Percentiles rank a stretch among this genome's conserved stretches.
Evolutionary conservation across 148 eudicot species (phyloP).

Genomic region (Chenopodium quinoa): DNA sequence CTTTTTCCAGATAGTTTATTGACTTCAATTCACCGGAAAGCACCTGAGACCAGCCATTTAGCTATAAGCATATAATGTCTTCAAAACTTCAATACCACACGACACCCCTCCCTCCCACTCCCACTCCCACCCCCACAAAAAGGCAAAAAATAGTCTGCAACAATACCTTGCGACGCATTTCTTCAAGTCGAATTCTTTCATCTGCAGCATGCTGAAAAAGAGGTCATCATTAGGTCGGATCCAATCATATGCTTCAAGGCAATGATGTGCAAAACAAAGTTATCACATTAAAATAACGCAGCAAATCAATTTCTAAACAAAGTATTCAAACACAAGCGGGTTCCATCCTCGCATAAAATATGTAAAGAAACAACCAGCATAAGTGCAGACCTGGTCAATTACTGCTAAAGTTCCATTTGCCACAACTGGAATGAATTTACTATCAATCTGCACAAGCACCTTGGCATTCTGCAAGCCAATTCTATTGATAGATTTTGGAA

Average conservation of each 20-base stretch:
- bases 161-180: conserved; percentile 76
- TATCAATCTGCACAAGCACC: conserved; percentile 87
- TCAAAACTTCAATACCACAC: background rate
- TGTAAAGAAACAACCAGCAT: conserved; percentile 20
- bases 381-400: conserved; percentile 75
- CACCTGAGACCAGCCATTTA: conserved; percentile 43
- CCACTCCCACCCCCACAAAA: background rate
- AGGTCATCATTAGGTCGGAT: conserved; percentile 15
- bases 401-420: conserved; percentile 68
- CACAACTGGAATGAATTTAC: conserved; percentile 91
- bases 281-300: background rate
- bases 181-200: conserved; percentile 95
- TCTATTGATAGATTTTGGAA: conserved; percentile 75
- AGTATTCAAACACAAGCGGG: background rate
- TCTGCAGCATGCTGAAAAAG: conserved; percentile 95
- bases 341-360: background rate
- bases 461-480: conserved; percentile 55
- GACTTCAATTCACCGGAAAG: conserved; percentile 78
- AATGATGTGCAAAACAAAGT: background rate
- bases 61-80: background rate
- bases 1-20: conserved; percentile 70
- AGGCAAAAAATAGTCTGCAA: background rate
- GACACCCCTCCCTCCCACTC: background rate
- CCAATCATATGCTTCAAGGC: conserved; percentile 3
- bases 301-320: background rate